Conservation (phyloP, 169 alveolate genomes). For the Babesia ovata region DNA sequence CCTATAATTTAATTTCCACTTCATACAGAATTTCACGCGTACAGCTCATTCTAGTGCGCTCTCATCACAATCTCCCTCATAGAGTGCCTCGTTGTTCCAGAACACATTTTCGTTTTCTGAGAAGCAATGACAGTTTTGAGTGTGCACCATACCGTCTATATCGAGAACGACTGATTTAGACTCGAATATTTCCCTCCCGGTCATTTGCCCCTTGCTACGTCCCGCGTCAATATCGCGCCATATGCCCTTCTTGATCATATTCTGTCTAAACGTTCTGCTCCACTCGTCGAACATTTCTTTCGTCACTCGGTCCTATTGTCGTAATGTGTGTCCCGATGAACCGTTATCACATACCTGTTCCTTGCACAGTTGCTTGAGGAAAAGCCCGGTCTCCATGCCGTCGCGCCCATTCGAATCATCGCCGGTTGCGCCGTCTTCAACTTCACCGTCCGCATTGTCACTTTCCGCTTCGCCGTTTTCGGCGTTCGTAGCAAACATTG, state of each 20-base stretch:
- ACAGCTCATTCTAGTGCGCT: slow-evolving; percentile 22
- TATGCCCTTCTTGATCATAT: slow-evolving; percentile 42
- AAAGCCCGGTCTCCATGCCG: slow-evolving; percentile 25
- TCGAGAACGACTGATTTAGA: slow-evolving; percentile 16
- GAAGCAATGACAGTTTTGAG: background rate
- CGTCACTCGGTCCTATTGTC: slow-evolving; percentile 25
- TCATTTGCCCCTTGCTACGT: slow-evolving; percentile 29
- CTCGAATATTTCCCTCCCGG: slow-evolving; percentile 37
- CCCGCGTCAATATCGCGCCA: slow-evolving; percentile 41
- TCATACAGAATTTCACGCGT: background rate
- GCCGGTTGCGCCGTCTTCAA: background rate
- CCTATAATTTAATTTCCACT: background rate
- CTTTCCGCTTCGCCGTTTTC: slow-evolving; percentile 19
- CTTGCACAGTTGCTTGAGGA: slow-evolving; percentile 23
- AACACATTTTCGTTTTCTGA: slow-evolving; percentile 49
- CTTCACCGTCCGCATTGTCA: background rate
- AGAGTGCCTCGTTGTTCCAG: slow-evolving; percentile 49
- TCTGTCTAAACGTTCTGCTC: slow-evolving; percentile 26
- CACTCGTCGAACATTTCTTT: slow-evolving; percentile 29
- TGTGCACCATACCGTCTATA: slow-evolving; percentile 14
- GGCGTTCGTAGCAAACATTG: background rate
- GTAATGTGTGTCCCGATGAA: background rate
- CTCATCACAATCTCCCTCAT: slow-evolving; percentile 37
- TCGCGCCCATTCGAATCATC: background rate
- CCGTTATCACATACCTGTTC: slow-evolving; percentile 17